Conservation (phyloP, 1,139 yeast species). For the Hemisphaericaspora xylofermentans region DNA sequence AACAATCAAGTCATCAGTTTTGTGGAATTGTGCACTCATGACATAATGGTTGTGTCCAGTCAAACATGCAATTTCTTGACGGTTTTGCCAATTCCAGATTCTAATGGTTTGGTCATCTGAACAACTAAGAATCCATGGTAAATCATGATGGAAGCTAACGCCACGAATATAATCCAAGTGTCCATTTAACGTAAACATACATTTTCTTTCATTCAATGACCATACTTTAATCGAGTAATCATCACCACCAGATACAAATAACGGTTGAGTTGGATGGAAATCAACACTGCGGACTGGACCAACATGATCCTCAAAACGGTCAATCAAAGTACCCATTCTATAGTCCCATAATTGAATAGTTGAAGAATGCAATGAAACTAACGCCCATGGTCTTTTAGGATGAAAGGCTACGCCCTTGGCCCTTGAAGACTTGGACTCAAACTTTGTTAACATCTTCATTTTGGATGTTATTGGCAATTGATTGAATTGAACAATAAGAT, state of each 20-base stretch:
- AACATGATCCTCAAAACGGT: slow-evolving; percentile 95
- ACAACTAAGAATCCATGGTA: slow-evolving; percentile 96
- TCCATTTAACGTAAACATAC: slow-evolving; percentile 86
- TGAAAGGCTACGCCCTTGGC: slow-evolving; percentile 99
- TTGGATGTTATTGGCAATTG: slow-evolving; percentile 20
- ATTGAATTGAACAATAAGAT: slow-evolving; percentile 1
- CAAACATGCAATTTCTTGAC: slow-evolving; percentile 94
- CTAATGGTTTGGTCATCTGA: slow-evolving; percentile 98
- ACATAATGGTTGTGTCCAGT: slow-evolving; percentile 99
- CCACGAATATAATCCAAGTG: slow-evolving; percentile 96
- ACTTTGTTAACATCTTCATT: slow-evolving; percentile 97
- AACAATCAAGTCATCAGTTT: slow-evolving; percentile 89
- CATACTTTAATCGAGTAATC: slow-evolving; percentile 94
- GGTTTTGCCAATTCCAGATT: slow-evolving; percentile 99
- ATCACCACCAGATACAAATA: slow-evolving; percentile 96
- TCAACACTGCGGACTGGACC: slow-evolving; percentile 96
- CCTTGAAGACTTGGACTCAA: slow-evolving; percentile 97
- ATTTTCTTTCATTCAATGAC: slow-evolving; percentile 90
- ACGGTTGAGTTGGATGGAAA: slow-evolving; percentile 97
- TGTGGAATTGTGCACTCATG: slow-evolving; percentile 98
- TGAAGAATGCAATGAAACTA: slow-evolving; percentile 91
- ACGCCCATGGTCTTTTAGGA: slow-evolving; percentile 95
- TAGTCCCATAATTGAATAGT: slow-evolving; percentile 98
- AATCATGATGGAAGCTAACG: slow-evolving; percentile 90
- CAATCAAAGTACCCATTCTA: slow-evolving; percentile 97